Evolutionary conservation across 148 eudicot species (phyloP).

Genomic region (Rhododendron vialii): DNA sequence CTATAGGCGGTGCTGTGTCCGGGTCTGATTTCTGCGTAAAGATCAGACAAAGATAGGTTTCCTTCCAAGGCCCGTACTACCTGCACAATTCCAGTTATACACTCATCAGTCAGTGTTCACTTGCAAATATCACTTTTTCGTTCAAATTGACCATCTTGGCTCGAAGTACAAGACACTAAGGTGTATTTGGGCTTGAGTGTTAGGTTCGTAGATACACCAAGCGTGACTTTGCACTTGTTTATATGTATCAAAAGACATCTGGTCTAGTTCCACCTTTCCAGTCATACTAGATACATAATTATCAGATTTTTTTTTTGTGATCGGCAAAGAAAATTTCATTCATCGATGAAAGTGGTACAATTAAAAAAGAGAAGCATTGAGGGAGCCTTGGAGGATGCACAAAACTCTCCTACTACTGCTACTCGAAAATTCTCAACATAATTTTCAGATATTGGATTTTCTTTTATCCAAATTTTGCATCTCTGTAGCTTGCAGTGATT

Average conservation of each 20-base stretch:
- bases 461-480: neutral
- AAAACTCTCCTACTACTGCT: neutral
- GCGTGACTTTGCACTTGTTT: neutral
- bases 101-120: neutral
- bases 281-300: neutral
- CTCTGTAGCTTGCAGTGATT: neutral
- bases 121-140: neutral
- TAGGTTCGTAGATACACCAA: neutral
- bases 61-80: conserved; percentile 95
- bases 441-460: neutral
- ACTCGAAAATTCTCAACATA: neutral
- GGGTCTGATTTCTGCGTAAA: conserved; percentile 70
- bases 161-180: neutral
- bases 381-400: neutral
- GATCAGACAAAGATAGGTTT: conserved; percentile 77
- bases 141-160: neutral
- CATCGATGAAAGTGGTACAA: no score
- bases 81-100: conserved; percentile 30
- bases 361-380: neutral
- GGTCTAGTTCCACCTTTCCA: neutral
- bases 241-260: neutral
- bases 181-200: neutral
- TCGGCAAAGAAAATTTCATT: no score
- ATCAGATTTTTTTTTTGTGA: neutral
- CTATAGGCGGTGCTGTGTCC: conserved; percentile 66